Evolutionary conservation across 148 eudicot genomes (phyloP).

Genomic region (Dianthus caryophyllus): DNA sequence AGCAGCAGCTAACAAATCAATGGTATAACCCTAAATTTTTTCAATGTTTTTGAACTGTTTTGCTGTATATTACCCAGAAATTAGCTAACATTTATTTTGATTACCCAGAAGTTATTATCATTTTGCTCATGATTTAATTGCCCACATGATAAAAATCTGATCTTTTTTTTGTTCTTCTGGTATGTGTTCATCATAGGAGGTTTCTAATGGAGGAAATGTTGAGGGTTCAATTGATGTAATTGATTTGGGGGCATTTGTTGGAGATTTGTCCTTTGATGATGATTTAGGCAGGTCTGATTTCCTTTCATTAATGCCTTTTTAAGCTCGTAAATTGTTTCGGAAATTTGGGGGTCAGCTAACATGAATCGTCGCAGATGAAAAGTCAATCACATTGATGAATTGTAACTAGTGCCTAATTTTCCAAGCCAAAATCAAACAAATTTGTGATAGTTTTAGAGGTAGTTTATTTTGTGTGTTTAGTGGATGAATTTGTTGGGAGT

Average conservation of each 20-base stretch:
- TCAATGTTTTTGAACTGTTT: neutral
- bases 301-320: neutral
- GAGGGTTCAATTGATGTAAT: constrained; percentile 30
- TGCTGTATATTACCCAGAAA: neutral
- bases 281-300: constrained; percentile 49
- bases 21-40: neutral
- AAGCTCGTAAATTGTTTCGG: neutral
- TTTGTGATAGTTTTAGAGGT: too few relatives aligned
- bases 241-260: constrained; percentile 78
- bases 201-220: constrained; percentile 2
- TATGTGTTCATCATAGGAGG: constrained; percentile 8
- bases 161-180: neutral
- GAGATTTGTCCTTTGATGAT: constrained; percentile 72
- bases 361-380: neutral
- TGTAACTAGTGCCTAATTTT: too few relatives aligned
- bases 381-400: neutral
- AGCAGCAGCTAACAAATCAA: neutral
- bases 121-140: neutral
- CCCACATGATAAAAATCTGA: neutral
- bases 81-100: neutral
- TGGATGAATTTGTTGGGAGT: neutral
- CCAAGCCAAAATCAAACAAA: too few relatives aligned
- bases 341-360: neutral
- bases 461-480: neutral
- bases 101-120: neutral